Conservation (phyloP, 2,329 filamentous ascomycete species). For the Hymenoscyphus occultus region DNA sequence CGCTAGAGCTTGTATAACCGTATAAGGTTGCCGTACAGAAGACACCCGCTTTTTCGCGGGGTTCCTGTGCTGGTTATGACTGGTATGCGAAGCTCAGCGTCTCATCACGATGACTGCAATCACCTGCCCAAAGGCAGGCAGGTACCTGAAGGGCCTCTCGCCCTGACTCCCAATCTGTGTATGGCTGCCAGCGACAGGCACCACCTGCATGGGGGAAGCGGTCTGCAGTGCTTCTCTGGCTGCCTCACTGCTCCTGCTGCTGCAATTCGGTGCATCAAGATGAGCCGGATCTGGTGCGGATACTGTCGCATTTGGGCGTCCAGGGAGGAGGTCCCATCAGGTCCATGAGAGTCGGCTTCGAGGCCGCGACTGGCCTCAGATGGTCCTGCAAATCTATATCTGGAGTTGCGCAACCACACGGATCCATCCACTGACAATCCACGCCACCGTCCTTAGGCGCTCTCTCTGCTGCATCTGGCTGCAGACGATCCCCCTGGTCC, state of each 20-base stretch:
- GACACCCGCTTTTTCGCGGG: neutral
- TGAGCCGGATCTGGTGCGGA: constrained; percentile 46
- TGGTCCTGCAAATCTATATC: constrained; percentile 40
- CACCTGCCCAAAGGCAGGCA: neutral
- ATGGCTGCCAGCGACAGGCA: neutral
- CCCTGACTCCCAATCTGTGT: neutral
- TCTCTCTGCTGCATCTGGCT: constrained; percentile 23
- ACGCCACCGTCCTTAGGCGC: constrained; percentile 44
- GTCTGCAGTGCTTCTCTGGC: constrained; percentile 37
- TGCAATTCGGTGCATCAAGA: constrained; percentile 32
- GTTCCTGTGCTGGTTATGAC: neutral
- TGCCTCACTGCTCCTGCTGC: constrained; percentile 23
- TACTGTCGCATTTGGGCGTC: constrained; percentile 11
- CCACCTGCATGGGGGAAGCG: constrained; percentile 26
- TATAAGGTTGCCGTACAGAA: neutral
- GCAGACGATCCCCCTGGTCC: constrained; percentile 25
- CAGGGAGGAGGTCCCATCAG: neutral
- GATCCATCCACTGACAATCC: constrained; percentile 43
- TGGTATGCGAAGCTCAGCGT: neutral
- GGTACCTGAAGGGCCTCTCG: neutral
- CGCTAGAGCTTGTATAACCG: neutral
- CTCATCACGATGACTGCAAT: neutral
- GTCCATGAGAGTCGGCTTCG: neutral
- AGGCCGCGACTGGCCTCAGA: constrained; percentile 28
- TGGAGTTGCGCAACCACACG: constrained; percentile 19